Evolutionary conservation across 805 yeast genomes (phyloP).

Genomic region (Candida nemodendra): DNA sequence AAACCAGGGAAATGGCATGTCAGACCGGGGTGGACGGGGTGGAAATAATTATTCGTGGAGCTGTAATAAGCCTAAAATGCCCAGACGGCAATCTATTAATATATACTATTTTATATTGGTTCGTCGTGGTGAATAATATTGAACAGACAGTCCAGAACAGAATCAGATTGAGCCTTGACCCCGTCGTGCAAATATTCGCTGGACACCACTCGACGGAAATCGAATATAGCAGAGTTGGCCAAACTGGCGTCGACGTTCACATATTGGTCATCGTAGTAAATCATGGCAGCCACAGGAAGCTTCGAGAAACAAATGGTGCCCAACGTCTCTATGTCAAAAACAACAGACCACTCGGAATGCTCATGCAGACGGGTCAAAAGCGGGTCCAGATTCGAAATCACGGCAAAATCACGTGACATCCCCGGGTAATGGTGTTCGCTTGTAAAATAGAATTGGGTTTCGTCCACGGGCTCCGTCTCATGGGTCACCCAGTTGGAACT

Average conservation of each 20-base stretch:
- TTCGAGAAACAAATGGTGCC: slow-evolving; percentile 11
- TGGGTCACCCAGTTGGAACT: slow-evolving; percentile 51
- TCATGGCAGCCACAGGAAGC: slow-evolving; percentile 48
- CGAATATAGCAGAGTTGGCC: slow-evolving; percentile 17
- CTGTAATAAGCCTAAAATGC: too few relatives aligned
- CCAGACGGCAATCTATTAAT: too few relatives aligned
- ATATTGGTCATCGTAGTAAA: slow-evolving; percentile 49
- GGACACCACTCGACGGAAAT: slow-evolving; percentile 41
- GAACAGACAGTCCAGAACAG: slow-evolving; percentile 41
- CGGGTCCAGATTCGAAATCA: slow-evolving; percentile 38
- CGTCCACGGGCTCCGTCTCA: slow-evolving; percentile 29
- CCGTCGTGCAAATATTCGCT: slow-evolving; percentile 55
- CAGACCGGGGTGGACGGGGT: too few relatives aligned
- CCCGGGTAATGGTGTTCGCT: slow-evolving; percentile 57
- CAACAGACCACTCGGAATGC: slow-evolving; percentile 28
- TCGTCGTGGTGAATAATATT: slow-evolving; percentile 36
- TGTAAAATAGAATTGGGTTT: slow-evolving; percentile 18
- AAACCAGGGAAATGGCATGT: too few relatives aligned
- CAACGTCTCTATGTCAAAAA: slow-evolving; percentile 27
- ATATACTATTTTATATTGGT: slow-evolving; percentile 26
- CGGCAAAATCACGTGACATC: slow-evolving; percentile 49
- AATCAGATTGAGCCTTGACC: slow-evolving; percentile 39
- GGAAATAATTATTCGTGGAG: too few relatives aligned
- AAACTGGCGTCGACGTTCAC: slow-evolving; percentile 45
- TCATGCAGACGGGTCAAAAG: slow-evolving; percentile 39